A percentile compares a stretch with the other conserved stretches of the same genome.
Evolutionary conservation across 495 filamentous ascomycete species (phyloP).

Genomic region (Aspergillus kassunensis): DNA sequence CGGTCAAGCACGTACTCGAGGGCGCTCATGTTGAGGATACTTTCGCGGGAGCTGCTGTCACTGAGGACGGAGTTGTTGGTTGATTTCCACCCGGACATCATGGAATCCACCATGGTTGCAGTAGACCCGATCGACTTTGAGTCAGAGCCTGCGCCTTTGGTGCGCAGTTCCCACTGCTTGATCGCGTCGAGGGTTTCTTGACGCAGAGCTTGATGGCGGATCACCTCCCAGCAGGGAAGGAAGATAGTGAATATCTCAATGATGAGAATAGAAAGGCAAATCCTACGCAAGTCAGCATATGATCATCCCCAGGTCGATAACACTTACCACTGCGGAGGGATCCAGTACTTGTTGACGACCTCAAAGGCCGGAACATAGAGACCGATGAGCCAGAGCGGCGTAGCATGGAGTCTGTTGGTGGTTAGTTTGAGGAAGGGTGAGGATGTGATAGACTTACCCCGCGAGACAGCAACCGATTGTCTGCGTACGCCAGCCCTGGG

Average conservation of each 20-base stretch:
- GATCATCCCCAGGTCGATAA: neutral
- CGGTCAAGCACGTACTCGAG: conserved; percentile 55
- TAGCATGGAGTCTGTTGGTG: conserved; percentile 54
- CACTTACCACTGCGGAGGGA: conserved; percentile 54
- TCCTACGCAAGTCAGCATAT: conserved; percentile 32
- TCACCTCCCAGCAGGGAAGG: conserved; percentile 53
- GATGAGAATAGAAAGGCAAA: conserved; percentile 49
- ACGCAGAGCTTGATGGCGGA: conserved; percentile 44
- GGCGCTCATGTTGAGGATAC: conserved; percentile 54
- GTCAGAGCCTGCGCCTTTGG: conserved; percentile 22
- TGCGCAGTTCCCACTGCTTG: conserved; percentile 30
- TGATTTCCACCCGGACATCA: conserved; percentile 34
- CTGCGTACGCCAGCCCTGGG: conserved; percentile 64
- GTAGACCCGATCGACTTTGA: conserved; percentile 27
- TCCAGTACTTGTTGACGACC: conserved; percentile 50
- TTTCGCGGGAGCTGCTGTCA: conserved; percentile 26
- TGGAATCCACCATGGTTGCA: conserved; percentile 29
- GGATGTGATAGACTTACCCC: conserved; percentile 28
- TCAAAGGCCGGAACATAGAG: conserved; percentile 56
- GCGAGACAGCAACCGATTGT: conserved; percentile 59
- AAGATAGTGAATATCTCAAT: conserved; percentile 53
- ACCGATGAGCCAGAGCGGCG: conserved; percentile 62
- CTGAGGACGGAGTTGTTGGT: conserved; percentile 26
- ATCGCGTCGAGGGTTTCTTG: conserved; percentile 37
- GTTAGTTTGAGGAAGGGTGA: conserved; percentile 11